phyloP scores from a whole-genome alignment of 805 yeast genomes.

The Nakazawaea ernobii region DNA sequence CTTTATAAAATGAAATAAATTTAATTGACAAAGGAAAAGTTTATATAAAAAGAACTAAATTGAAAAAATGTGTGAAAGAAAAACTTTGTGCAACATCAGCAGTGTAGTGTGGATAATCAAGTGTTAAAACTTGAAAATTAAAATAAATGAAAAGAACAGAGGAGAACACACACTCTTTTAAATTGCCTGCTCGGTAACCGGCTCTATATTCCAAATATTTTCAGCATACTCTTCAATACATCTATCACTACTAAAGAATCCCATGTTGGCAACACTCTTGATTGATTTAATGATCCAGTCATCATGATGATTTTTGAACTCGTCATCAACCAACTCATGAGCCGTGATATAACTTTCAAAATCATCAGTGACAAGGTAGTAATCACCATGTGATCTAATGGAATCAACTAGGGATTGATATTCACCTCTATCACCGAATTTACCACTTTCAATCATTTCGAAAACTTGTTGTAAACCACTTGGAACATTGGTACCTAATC shows the following conservation, averaged over 20 bases:
- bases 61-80: too few species aligned
- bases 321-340: constrained; percentile 69
- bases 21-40: too few species aligned
- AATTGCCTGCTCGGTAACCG: constrained; percentile 29
- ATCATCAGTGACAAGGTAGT: constrained; percentile 84
- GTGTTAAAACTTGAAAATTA: not conserved
- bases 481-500: constrained; percentile 53
- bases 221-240: constrained; percentile 91
- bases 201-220: constrained; percentile 88
- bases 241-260: constrained; percentile 87
- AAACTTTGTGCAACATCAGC: too few species aligned
- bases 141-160: not conserved
- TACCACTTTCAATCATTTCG: constrained; percentile 57
- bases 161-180: not conserved
- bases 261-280: constrained; percentile 83
- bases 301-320: constrained; percentile 54
- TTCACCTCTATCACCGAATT: constrained; percentile 64
- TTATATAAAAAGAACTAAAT: too few species aligned
- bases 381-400: constrained; percentile 70
- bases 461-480: constrained; percentile 59
- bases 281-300: constrained; percentile 77
- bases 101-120: too few species aligned
- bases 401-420: constrained; percentile 65
- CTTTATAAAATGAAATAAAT: too few species aligned
- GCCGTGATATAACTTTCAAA: constrained; percentile 83